phyloP scores from a whole-genome alignment of 495 filamentous ascomycete genomes.

The Arthonia radiata region DNA sequence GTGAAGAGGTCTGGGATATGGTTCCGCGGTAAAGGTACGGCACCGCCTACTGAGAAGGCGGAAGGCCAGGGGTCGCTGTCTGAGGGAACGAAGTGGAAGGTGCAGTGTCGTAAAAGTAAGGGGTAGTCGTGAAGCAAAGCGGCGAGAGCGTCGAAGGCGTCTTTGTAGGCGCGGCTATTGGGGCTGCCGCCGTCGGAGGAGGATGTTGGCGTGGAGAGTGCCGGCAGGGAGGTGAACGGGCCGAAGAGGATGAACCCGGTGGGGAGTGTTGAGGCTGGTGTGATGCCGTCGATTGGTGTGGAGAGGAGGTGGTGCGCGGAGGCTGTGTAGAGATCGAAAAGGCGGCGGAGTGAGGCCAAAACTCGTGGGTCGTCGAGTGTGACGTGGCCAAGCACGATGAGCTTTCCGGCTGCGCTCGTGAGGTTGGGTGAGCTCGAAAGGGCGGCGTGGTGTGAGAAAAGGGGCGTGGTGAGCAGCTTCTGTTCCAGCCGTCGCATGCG shows the following conservation, averaged over 20 bases:
- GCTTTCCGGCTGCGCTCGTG: constrained; percentile 7
- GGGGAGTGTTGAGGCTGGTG: too few species aligned
- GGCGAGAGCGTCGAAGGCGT: constrained; percentile 72
- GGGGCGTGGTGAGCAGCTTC: constrained; percentile 8
- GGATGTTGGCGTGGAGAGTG: too few species aligned
- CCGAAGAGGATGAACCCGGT: too few species aligned
- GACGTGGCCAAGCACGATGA: constrained; percentile 57
- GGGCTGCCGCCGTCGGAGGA: constrained; percentile 31
- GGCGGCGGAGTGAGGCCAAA: constrained; percentile 48
- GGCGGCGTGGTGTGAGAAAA: not conserved
- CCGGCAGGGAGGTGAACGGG: too few species aligned
- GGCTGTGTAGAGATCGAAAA: constrained; percentile 42
- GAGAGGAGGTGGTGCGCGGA: not conserved
- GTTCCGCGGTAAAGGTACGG: constrained; percentile 45
- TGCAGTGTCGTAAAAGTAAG: constrained; percentile 48
- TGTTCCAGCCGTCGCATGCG: constrained; percentile 49
- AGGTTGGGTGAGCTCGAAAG: not conserved
- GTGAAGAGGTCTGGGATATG: constrained; percentile 71
- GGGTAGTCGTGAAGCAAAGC: constrained; percentile 66
- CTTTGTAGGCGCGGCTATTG: constrained; percentile 64
- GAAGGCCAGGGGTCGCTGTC: constrained; percentile 91
- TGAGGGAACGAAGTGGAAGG: constrained; percentile 79
- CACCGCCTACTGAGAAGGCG: constrained; percentile 61
- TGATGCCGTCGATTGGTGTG: not conserved
- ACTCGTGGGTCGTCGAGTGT: constrained; percentile 61